A percentile compares a stretch with the other conserved stretches of the same genome.
Evolutionary conservation across 805 yeast species (phyloP).

Genomic region (Yarrowia porcina): DNA sequence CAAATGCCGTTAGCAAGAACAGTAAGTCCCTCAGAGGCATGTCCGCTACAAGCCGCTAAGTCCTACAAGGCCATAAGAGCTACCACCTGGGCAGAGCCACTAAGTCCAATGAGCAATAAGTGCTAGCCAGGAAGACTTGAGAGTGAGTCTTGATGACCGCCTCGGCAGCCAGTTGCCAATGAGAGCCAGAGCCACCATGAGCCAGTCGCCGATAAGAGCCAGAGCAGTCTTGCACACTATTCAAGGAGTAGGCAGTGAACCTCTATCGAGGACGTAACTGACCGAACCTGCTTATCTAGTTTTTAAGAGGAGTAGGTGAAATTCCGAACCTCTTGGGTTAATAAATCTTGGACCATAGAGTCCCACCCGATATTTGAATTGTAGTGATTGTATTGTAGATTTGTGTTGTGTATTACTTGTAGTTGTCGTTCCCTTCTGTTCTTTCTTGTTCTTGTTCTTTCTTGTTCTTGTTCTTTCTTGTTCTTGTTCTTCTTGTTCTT

Average conservation of each 20-base stretch:
- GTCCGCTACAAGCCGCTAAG: background rate
- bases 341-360: background rate
- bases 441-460: no score
- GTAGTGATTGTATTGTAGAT: no score
- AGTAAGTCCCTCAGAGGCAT: no score
- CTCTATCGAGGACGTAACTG: background rate
- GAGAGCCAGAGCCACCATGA: background rate
- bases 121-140: no score
- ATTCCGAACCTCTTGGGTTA: background rate
- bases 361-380: background rate
- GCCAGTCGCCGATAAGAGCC: background rate
- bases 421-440: no score
- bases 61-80: background rate
- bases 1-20: background rate
- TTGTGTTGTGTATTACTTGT: no score
- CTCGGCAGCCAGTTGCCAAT: background rate
- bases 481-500: no score
- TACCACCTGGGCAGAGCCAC: background rate
- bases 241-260: conserved; percentile 3
- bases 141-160: no score
- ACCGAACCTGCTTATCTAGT: background rate
- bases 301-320: background rate
- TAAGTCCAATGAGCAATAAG: background rate
- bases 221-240: background rate
- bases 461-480: no score